A percentile compares a stretch with the other conserved stretches of the same genome.
These are phyloP conservation scores for Graphiopsis chlorocephala DNA, from an alignment of 2,329 filamentous ascomycete species.

Conservation along the genomic window DNA sequence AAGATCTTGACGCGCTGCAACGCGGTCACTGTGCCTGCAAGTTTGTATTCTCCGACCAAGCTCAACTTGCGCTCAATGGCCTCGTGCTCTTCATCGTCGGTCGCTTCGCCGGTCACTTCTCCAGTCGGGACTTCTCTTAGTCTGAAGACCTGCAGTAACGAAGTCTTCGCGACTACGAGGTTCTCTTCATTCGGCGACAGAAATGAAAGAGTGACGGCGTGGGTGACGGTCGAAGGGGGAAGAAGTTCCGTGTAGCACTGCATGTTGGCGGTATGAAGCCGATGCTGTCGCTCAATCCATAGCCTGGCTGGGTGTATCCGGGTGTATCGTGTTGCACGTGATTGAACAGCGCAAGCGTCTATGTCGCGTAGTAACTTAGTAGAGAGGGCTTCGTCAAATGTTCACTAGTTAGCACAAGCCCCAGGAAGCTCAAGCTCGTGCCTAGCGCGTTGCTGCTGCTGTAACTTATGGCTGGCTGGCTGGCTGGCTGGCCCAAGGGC, in stretches of 20 bases:
- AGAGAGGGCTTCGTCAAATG: background rate
- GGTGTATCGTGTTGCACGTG: background rate
- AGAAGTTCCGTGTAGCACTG: constrained; percentile 97
- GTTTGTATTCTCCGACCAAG: constrained; percentile 76
- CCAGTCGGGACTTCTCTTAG: constrained; percentile 1
- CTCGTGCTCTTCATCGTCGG: constrained; percentile 9
- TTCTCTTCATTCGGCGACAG: constrained; percentile 73
- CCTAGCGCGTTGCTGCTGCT: background rate
- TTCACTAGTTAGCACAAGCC: background rate
- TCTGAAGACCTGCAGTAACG: constrained; percentile 86
- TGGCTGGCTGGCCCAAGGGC: background rate
- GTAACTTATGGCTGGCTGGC: no score
- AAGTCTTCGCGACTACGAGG: constrained; percentile 87
- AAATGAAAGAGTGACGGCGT: constrained; percentile 78
- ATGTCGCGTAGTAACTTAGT: background rate
- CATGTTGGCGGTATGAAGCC: constrained; percentile 53
- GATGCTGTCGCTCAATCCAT: constrained; percentile 3
- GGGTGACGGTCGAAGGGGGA: constrained; percentile 89
- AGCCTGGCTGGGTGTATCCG: background rate
- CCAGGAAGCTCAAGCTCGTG: background rate
- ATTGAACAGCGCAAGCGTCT: background rate
- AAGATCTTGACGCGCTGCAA: constrained; percentile 73
- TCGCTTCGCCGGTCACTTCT: background rate
- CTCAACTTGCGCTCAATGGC: constrained; percentile 60
- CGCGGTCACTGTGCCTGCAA: constrained; percentile 81